Percentiles rank a stretch among this genome's conserved stretches.
Conservation (phyloP, 768 basidiomycete genomes). For the Calocybe cyanea region DNA sequence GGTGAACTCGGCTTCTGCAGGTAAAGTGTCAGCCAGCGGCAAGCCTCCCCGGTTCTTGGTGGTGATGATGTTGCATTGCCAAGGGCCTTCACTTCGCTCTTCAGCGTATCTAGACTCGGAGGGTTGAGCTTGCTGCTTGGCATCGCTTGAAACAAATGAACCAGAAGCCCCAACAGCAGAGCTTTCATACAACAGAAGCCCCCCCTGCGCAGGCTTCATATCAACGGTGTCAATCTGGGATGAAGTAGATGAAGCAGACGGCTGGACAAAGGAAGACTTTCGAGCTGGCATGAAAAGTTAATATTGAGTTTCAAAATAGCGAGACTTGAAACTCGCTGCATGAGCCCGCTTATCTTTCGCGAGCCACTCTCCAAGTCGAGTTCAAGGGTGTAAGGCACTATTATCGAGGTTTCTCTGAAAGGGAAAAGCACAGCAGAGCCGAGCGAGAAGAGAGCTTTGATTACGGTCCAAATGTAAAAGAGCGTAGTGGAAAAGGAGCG, state of each 20-base stretch:
- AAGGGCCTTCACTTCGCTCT: too few species aligned
- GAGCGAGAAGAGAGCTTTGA: constrained; percentile 15
- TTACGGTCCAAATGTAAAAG: constrained; percentile 19
- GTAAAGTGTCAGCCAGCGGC: not conserved
- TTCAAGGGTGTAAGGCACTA: constrained; percentile 8
- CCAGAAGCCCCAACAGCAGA: too few species aligned
- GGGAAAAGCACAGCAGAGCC: constrained; percentile 12
- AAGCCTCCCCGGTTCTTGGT: too few species aligned
- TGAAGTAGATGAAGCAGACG: not conserved
- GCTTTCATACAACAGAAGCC: too few species aligned
- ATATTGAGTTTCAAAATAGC: not conserved
- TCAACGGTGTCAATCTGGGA: not conserved
- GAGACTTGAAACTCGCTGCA: not conserved
- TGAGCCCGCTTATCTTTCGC: not conserved
- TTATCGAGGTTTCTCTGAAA: constrained; percentile 11
- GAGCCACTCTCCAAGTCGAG: constrained; percentile 13
- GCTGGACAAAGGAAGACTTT: not conserved
- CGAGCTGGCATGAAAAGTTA: not conserved
- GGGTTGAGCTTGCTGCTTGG: too few species aligned
- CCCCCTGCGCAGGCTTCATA: too few species aligned
- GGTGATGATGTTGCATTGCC: too few species aligned
- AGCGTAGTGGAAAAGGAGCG: constrained; percentile 16
- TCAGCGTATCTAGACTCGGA: too few species aligned
- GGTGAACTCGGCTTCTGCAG: not conserved
- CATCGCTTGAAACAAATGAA: too few species aligned